Percentiles rank a stretch among this genome's conserved stretches.
These are phyloP conservation scores for Pseudocercospora macadamiae DNA, from an alignment of 2,329 filamentous ascomycete species.

Conservation along the genomic window DNA sequence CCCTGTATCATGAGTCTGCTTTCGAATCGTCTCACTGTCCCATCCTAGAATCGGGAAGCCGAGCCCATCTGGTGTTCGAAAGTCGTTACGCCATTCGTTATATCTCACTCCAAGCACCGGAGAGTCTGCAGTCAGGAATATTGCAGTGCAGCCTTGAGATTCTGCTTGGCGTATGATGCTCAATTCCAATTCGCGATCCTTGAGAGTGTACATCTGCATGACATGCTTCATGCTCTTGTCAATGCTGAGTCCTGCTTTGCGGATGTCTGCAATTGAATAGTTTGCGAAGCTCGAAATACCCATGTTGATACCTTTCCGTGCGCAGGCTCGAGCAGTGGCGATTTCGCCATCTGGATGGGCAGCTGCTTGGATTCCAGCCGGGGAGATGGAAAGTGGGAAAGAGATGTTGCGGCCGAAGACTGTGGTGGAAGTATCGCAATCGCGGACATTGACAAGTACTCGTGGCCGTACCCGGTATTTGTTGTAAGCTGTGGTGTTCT, in stretches of 20 bases:
- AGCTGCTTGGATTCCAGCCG: constrained; percentile 55
- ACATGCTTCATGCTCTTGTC: constrained; percentile 47
- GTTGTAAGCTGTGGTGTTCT: constrained; percentile 57
- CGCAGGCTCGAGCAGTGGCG: constrained; percentile 52
- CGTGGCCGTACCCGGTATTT: constrained; percentile 43
- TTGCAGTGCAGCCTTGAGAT: constrained; percentile 53
- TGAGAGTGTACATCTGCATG: constrained; percentile 60
- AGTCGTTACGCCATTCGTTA: constrained; percentile 59
- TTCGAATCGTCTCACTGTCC: constrained; percentile 30
- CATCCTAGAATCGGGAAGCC: constrained; percentile 29
- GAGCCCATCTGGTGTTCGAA: constrained; percentile 39
- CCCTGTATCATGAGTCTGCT: constrained; percentile 34
- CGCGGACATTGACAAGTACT: constrained; percentile 43
- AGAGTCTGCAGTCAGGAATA: constrained; percentile 59
- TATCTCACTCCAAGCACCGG: constrained; percentile 57
- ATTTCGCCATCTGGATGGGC: constrained; percentile 57
- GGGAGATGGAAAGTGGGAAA: constrained; percentile 57
- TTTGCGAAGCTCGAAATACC: constrained; percentile 54
- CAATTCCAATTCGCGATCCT: constrained; percentile 54
- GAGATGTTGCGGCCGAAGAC: constrained; percentile 48
- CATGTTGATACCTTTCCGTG: constrained; percentile 49
- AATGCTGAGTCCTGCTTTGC: constrained; percentile 38
- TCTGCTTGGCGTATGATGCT: constrained; percentile 37
- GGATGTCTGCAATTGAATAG: constrained; percentile 51
- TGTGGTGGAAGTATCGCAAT: constrained; percentile 44